Evolutionary conservation across 768 basidiomycete genomes (phyloP).

Genomic region (Pleurotus pulmonarius): DNA sequence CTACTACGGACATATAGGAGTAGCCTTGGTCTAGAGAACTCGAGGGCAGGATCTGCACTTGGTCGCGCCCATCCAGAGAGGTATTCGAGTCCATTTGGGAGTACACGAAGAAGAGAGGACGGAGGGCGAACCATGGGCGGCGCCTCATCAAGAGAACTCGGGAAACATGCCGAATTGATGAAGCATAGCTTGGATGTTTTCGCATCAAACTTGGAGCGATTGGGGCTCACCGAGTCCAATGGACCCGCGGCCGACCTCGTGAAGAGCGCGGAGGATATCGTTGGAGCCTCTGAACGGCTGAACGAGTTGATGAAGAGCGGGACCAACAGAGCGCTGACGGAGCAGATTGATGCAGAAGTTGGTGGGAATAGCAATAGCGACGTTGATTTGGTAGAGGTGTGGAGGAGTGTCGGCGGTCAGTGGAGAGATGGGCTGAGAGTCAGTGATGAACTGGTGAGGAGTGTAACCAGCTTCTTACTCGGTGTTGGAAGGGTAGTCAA

Average conservation of each 20-base stretch:
- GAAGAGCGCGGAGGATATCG: conserved; percentile 59
- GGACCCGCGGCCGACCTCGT: conserved; percentile 40
- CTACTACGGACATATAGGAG: conserved; percentile 39
- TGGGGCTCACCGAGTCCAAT: neutral
- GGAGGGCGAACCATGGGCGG: neutral
- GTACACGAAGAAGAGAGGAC: conserved; percentile 11
- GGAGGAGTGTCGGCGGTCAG: conserved; percentile 67
- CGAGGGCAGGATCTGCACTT: neutral
- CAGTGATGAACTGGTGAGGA: conserved; percentile 77
- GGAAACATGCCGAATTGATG: conserved; percentile 8
- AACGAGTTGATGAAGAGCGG: conserved; percentile 57
- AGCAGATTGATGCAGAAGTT: conserved; percentile 75
- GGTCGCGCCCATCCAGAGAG: neutral
- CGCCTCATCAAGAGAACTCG: conserved; percentile 6
- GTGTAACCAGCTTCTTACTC: conserved; percentile 72
- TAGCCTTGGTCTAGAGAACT: conserved; percentile 8
- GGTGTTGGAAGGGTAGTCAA: conserved; percentile 68
- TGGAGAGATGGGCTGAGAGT: conserved; percentile 67
- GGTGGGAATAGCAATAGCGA: conserved; percentile 28
- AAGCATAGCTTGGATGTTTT: conserved; percentile 2
- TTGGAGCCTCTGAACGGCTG: conserved; percentile 62
- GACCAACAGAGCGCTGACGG: conserved; percentile 59
- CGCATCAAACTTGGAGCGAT: neutral
- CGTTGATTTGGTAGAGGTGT: conserved; percentile 50
- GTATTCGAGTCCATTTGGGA: conserved; percentile 26